Evolutionary conservation across 345 rosid species (phyloP).

Genomic region (Camelina neglecta): DNA sequence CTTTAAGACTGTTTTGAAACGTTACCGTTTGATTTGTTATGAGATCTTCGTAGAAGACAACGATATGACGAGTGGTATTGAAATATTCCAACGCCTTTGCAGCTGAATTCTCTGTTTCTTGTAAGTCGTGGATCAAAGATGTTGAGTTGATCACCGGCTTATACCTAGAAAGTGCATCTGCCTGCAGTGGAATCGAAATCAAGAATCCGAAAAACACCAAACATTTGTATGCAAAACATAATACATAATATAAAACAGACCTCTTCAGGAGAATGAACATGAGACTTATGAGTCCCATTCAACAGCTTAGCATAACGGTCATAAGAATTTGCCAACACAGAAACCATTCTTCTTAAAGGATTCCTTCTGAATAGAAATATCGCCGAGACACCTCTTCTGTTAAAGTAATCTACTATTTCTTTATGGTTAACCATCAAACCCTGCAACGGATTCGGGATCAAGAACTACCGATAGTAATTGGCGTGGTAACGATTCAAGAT

Average conservation of each 20-base stretch:
- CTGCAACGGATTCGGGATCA: slow-evolving; percentile 40
- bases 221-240: neutral
- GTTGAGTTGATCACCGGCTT: slow-evolving; percentile 78
- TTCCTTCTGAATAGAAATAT: slow-evolving; percentile 83
- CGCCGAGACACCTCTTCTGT: slow-evolving; percentile 73
- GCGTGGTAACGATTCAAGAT: neutral
- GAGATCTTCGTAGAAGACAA: slow-evolving; percentile 86
- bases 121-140: slow-evolving; percentile 64
- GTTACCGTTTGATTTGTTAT: slow-evolving; percentile 61
- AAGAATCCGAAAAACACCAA: neutral
- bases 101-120: slow-evolving; percentile 62
- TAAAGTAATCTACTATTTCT: slow-evolving; percentile 77
- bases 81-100: slow-evolving; percentile 65
- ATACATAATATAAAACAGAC: slow-evolving; percentile 37
- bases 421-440: slow-evolving; percentile 77
- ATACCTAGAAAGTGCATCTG: slow-evolving; percentile 75
- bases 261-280: slow-evolving; percentile 94
- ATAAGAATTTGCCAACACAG: slow-evolving; percentile 81
- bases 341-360: slow-evolving; percentile 82
- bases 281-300: slow-evolving; percentile 97
- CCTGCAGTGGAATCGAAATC: slow-evolving; percentile 50
- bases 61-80: slow-evolving; percentile 74
- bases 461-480: too few relatives aligned
- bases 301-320: slow-evolving; percentile 83
- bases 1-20: neutral